Evolutionary conservation across 2,329 filamentous ascomycete genomes (phyloP).

Genomic region (Sporothrix phasma): DNA sequence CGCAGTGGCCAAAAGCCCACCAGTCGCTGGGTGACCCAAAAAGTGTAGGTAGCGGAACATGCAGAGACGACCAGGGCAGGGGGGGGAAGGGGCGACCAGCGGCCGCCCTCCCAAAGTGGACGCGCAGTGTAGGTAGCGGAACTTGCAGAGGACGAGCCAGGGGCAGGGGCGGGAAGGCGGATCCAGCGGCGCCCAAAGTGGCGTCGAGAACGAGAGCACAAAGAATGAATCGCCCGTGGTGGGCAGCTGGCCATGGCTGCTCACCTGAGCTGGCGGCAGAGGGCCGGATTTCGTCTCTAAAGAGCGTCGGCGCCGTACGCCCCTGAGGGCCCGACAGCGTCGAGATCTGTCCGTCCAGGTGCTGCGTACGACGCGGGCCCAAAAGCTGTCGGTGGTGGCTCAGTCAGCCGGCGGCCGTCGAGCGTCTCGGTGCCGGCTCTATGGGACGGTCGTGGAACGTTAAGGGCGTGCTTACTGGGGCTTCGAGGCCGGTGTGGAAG

Average conservation of each 20-base stretch:
- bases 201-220: no score
- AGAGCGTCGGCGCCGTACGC: constrained; percentile 25
- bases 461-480: constrained; percentile 27
- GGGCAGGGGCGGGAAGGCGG: no score
- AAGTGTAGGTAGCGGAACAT: constrained; percentile 18
- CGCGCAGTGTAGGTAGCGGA: constrained; percentile 20
- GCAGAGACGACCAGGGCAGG: constrained; percentile 19
- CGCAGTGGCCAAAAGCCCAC: constrained; percentile 24
- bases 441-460: constrained; percentile 20
- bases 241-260: constrained; percentile 19
- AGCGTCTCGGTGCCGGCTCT: constrained; percentile 7
- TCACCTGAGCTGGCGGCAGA: constrained; percentile 18
- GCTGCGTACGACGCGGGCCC: constrained; percentile 27
- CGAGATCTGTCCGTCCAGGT: constrained; percentile 32
- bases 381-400: constrained; percentile 29
- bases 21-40: constrained; percentile 18
- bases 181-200: no score
- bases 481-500: constrained; percentile 27
- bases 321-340: constrained; percentile 27
- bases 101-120: constrained; percentile 21
- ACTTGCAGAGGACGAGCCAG: no score
- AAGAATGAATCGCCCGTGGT: constrained; percentile 17
- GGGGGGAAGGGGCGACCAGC: constrained; percentile 27
- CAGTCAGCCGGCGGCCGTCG: constrained; percentile 25
- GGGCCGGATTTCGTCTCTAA: constrained; percentile 21